Base-by-base conservation (phyloP, 2,329 filamentous ascomycete species). In the Colletotrichum eremochloae region DNA sequence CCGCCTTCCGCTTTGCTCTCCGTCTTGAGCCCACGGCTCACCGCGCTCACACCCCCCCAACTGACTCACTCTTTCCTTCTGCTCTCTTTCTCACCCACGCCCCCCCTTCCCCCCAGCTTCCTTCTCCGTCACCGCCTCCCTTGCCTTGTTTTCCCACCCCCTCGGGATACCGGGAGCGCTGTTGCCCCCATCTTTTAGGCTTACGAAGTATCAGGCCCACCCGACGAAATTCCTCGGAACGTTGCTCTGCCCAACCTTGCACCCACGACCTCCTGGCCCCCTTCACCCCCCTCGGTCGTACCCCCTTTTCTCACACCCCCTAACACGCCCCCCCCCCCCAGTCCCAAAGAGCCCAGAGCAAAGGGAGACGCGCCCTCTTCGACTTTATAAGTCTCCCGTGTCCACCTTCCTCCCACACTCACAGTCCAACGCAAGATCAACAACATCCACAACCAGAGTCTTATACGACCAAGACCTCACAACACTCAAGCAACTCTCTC, bases 321-420 rank as follows among this genome's bases (percentile, higher is more conserved):
- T 42, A 38, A 42, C 64, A 71, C 68, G 33, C 33, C 63, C 38
- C 69, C 65, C n/a, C n/a, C 65, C 57, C 40, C 18, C 18, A 18
- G 20, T 5, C 44, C 44, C 44, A 46, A 57, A 48, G 31, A 6
- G 20, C n/a, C 48, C 46, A 68, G 50, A 62, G 69, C 64, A 56
- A 72, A 46, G 60, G 36, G 65, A 69, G 69, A 72, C 69, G 69
- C 69, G 69, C 69, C 65, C 66, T 46, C 65, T 57, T 58, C 29
- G 57, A 60, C 70, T 66, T 73, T 73, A 73, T 73, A 73, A 73
- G 70, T 71, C 67, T 65, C 44, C 48, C 70, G 70, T 73, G 70
- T 71, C 70, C 67, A 71, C 67, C 70, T 36, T 57, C 67, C 44
- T 66, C 57, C 62, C 70, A 63, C 70, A 44, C 62, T 64, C 44